Percentiles rank a stretch among this genome's conserved stretches.
These are phyloP conservation scores for Paspalum notatum DNA, from an alignment of 176 grass and related monocot species.

Conservation along the genomic window DNA sequence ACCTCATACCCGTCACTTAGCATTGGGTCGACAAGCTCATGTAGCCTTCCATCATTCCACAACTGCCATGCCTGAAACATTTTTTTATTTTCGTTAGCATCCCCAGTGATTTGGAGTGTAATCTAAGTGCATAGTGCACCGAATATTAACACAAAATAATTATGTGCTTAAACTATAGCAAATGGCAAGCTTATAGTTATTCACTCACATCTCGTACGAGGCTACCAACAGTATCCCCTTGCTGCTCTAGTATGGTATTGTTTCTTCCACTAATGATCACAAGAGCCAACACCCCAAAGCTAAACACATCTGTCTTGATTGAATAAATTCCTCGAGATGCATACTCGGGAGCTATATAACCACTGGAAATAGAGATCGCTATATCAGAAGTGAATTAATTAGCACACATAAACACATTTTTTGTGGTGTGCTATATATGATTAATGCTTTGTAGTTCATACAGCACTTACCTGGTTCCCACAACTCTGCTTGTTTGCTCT, in stretches of 20 bases:
- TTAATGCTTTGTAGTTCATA: background rate
- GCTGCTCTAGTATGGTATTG: constrained; percentile 6
- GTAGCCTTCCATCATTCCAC: constrained; percentile 39
- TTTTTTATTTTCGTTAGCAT: background rate
- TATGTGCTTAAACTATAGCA: background rate
- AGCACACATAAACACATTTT: background rate
- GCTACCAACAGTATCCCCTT: constrained; percentile 15
- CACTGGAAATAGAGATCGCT: constrained; percentile 22
- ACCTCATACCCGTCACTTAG: background rate
- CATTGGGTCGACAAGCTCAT: constrained; percentile 43
- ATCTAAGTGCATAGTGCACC: background rate
- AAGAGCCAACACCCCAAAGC: constrained; percentile 44
- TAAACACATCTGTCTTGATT: constrained; percentile 48
- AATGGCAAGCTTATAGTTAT: background rate
- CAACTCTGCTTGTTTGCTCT: constrained; percentile 4
- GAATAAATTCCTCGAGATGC: constrained; percentile 40
- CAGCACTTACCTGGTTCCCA: constrained; percentile 37
- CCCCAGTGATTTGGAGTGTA: background rate
- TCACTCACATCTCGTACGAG: constrained; percentile 46
- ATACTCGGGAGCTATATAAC: constrained; percentile 46
- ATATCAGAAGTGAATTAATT: background rate
- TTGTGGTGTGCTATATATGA: background rate
- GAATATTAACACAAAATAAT: background rate
- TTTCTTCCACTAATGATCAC: constrained; percentile 36
- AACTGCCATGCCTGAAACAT: constrained; percentile 41